Conservation (phyloP, 1,284 basidiomycete species). For the Malassezia japonica region DNA sequence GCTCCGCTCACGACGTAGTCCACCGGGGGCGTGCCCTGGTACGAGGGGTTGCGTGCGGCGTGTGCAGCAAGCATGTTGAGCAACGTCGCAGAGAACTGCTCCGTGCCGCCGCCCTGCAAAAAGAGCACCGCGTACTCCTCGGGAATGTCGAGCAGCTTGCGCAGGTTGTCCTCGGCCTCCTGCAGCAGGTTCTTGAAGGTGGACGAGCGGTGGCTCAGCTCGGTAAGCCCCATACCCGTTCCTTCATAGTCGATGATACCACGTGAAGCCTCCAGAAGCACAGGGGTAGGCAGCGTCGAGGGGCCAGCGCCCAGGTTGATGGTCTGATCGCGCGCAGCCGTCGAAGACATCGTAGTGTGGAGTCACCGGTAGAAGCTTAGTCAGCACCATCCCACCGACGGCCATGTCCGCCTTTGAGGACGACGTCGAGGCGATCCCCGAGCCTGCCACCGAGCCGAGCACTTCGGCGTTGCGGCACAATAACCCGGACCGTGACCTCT, state of each 20-base stretch:
- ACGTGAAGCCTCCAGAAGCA: slow-evolving; percentile 41
- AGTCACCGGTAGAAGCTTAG: background rate
- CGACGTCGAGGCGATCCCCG: slow-evolving; percentile 25
- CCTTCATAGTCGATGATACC: slow-evolving; percentile 39
- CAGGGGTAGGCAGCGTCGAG: slow-evolving; percentile 37
- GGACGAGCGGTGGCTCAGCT: slow-evolving; percentile 43
- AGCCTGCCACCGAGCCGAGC: slow-evolving; percentile 15
- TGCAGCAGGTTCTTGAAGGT: slow-evolving; percentile 40
- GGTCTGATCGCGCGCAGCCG: slow-evolving; percentile 24
- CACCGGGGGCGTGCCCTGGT: slow-evolving; percentile 32
- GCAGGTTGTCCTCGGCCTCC: slow-evolving; percentile 39
- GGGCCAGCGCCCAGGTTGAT: slow-evolving; percentile 47
- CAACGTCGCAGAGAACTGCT: slow-evolving; percentile 43
- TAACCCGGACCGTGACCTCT: slow-evolving; percentile 14
- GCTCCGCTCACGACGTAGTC: slow-evolving; percentile 44
- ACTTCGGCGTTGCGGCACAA: slow-evolving; percentile 1
- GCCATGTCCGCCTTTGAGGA: slow-evolving; percentile 30
- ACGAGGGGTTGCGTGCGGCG: slow-evolving; percentile 34
- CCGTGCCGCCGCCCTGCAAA: slow-evolving; percentile 44
- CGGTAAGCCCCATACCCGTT: slow-evolving; percentile 44
- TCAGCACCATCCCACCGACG: background rate
- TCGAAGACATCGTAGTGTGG: background rate
- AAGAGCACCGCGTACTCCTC: slow-evolving; percentile 42
- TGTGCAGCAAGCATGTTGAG: slow-evolving; percentile 43
- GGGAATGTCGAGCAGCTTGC: slow-evolving; percentile 33